Percentiles rank a stretch among this genome's conserved stretches.
Evolutionary conservation across 1,284 basidiomycete species (phyloP).

Genomic region (Cutaneotrichosporon arboriforme): DNA sequence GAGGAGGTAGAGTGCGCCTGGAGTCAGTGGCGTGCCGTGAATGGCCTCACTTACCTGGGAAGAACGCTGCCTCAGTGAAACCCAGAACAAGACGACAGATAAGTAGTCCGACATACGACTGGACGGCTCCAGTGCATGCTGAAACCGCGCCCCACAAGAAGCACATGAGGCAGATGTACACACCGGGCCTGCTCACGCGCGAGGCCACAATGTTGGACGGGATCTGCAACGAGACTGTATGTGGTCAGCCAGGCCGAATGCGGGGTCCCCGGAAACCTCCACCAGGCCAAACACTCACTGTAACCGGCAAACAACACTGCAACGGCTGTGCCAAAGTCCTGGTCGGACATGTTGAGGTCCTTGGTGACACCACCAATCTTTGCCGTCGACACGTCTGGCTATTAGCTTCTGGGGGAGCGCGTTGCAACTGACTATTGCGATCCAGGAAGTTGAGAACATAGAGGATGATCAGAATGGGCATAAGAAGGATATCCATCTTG

Average conservation of each 20-base stretch:
- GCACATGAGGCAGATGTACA: conserved; percentile 30
- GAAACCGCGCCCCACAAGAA: conserved; percentile 39
- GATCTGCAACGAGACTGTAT: conserved; percentile 33
- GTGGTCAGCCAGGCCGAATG: neutral
- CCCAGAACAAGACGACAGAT: conserved; percentile 27
- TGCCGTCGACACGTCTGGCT: conserved; percentile 17
- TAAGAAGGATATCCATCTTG: conserved; percentile 23
- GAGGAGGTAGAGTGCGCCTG: conserved; percentile 34
- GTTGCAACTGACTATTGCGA: too few species aligned
- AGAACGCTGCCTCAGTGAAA: conserved; percentile 38
- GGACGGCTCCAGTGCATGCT: conserved; percentile 28
- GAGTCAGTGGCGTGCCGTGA: too few species aligned
- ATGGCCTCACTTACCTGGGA: too few species aligned
- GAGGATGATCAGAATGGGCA: conserved; percentile 14
- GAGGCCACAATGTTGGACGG: conserved; percentile 40
- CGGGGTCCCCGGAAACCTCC: neutral
- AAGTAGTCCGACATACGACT: conserved; percentile 25
- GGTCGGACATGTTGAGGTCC: conserved; percentile 18
- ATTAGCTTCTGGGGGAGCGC: too few species aligned
- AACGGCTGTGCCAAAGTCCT: conserved; percentile 31
- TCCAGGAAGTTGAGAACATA: conserved; percentile 16
- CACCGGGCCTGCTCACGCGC: conserved; percentile 25
- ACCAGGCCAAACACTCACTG: conserved; percentile 14
- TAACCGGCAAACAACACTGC: conserved; percentile 28
- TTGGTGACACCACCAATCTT: conserved; percentile 19